Evolutionary conservation across 73 alveolate genomes (phyloP).

Genomic region (Paramecium biaurelia): DNA sequence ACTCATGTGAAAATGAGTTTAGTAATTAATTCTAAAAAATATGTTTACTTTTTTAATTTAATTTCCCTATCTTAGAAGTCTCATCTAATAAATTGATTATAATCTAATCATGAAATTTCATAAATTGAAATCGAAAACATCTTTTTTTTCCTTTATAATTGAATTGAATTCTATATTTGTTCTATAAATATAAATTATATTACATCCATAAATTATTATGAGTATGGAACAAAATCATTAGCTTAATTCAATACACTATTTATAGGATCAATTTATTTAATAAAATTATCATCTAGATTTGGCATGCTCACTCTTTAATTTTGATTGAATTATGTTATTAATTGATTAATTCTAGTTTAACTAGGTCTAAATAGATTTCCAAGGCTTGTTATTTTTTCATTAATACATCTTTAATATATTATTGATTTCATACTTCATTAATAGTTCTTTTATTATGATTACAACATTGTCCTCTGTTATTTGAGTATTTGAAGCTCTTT

Average conservation of each 20-base stretch:
- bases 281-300: not conserved
- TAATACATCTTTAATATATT: not conserved
- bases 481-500: not conserved
- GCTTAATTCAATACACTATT: not conserved
- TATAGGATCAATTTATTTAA: not conserved
- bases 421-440: not conserved
- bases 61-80: not conserved
- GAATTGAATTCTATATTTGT: not conserved
- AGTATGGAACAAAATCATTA: not conserved
- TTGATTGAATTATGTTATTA: not conserved
- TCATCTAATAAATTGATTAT: not conserved
- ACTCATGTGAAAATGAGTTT: slow-evolving; percentile 30
- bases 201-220: not conserved
- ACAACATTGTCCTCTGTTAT: not conserved
- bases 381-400: not conserved
- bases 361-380: not conserved
- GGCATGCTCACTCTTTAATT: not conserved
- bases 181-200: not conserved
- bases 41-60: not conserved
- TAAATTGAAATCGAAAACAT: not conserved
- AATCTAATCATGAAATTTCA: not conserved
- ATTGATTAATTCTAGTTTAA: not conserved
- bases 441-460: not conserved
- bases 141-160: not conserved
- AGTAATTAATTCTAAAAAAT: not conserved